Evolutionary conservation across 2,329 filamentous ascomycete species (phyloP).

Genomic region (Hypocrella siamensis): DNA sequence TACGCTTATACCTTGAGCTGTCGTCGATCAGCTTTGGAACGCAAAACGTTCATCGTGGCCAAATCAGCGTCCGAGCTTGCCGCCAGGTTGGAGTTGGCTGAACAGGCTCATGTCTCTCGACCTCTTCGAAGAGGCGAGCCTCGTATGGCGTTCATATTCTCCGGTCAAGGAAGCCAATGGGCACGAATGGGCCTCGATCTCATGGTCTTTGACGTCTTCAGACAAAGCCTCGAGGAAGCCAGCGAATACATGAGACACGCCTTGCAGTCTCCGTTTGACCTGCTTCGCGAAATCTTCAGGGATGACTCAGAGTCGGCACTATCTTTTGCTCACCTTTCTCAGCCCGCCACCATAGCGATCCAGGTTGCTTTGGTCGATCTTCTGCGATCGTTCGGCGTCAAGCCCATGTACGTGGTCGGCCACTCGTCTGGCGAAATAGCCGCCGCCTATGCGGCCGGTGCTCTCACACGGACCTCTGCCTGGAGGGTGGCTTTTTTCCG

Average conservation of each 20-base stretch:
- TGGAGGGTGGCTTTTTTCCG: constrained; percentile 27
- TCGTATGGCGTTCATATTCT: constrained; percentile 24
- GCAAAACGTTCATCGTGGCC: constrained; percentile 23
- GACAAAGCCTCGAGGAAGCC: constrained; percentile 19
- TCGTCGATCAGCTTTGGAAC: constrained; percentile 28
- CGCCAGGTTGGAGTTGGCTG: constrained; percentile 10
- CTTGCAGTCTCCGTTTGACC: constrained; percentile 16
- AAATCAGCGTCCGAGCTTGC: constrained; percentile 16
- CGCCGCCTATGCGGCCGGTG: constrained; percentile 23
- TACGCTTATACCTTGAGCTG: constrained; percentile 30
- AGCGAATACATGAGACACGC: constrained; percentile 13
- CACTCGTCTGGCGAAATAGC: constrained; percentile 33
- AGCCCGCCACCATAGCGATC: constrained; percentile 25
- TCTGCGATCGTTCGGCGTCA: constrained; percentile 16
- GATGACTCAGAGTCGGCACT: constrained; percentile 11
- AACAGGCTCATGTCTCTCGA: constrained; percentile 8
- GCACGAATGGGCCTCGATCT: constrained; percentile 25
- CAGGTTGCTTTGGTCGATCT: constrained; percentile 27
- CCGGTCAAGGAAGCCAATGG: constrained; percentile 27
- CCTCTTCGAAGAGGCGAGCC: constrained; percentile 11
- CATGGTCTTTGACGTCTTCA: constrained; percentile 25
- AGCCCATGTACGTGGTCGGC: constrained; percentile 20
- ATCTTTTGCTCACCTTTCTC: constrained; percentile 19
- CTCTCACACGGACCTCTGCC: constrained; percentile 19
- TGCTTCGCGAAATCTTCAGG: constrained; percentile 20